Conservation (phyloP, 805 yeast genomes). For the Kodamaea kakaduensis region DNA sequence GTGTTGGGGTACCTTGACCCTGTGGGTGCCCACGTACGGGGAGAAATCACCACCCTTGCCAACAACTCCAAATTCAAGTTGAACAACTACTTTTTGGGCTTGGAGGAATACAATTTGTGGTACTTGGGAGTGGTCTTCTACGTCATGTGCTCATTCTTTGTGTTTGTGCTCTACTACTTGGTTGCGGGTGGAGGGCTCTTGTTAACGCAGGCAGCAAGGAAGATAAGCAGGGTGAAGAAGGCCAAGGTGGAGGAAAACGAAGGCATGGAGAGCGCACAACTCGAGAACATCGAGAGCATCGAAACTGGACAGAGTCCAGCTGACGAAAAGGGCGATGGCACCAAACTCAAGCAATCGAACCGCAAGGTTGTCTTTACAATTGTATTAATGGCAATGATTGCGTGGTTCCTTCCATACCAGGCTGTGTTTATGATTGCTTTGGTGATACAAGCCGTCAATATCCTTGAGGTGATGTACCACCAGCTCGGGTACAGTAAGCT, state of each 20-base stretch:
- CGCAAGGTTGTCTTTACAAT: constrained; percentile 29
- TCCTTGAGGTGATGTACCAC: constrained; percentile 28
- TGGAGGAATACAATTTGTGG: constrained; percentile 53
- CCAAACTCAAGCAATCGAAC: neutral
- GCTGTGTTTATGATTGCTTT: constrained; percentile 63
- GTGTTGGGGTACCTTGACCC: constrained; percentile 50
- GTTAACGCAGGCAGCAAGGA: neutral
- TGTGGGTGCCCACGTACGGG: constrained; percentile 44
- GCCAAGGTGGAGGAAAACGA: neutral
- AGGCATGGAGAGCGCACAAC: neutral
- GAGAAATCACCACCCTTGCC: constrained; percentile 39
- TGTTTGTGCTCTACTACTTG: constrained; percentile 31
- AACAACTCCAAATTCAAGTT: constrained; percentile 27
- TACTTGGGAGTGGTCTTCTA: constrained; percentile 58
- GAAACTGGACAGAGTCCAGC: no score
- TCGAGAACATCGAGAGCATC: neutral
- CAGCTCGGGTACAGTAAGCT: constrained; percentile 27
- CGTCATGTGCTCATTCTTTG: constrained; percentile 42
- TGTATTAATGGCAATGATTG: constrained; percentile 42
- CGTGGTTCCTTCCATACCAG: constrained; percentile 75
- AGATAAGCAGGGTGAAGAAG: neutral
- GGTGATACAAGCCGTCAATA: constrained; percentile 53
- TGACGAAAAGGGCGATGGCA: no score
- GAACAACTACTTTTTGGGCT: constrained; percentile 65
- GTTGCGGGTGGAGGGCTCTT: constrained; percentile 4